These are phyloP conservation scores for Trichoderma sp. DNA, from an alignment of 2,329 filamentous ascomycete species.

Conservation along the genomic window DNA sequence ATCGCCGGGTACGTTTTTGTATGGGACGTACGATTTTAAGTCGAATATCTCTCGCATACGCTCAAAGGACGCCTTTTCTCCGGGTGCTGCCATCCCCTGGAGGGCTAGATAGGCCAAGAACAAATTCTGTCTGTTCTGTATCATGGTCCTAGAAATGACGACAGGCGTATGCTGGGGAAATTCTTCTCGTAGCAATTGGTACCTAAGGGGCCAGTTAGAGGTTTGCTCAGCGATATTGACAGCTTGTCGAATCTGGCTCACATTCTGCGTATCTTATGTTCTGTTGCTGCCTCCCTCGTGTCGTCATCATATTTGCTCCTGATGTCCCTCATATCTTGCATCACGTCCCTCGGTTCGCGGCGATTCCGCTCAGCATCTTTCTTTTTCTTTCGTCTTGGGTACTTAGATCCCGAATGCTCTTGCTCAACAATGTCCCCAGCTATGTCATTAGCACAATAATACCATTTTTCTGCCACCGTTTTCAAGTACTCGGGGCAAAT, in stretches of 20 bases:
- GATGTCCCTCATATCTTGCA: background rate
- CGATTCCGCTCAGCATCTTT: slow-evolving; percentile 44
- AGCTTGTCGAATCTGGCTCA: background rate
- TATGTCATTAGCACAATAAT: slow-evolving; percentile 34
- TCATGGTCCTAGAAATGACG: slow-evolving; percentile 22
- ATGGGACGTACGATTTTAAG: background rate
- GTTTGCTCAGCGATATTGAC: background rate
- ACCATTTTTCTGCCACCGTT: slow-evolving; percentile 29
- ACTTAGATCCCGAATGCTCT: slow-evolving; percentile 40
- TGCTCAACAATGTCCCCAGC: slow-evolving; percentile 44
- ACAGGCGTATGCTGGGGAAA: slow-evolving; percentile 27
- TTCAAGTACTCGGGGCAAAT: slow-evolving; percentile 45
- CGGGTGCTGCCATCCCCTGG: background rate
- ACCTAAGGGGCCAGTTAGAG: background rate
- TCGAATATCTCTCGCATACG: background rate
- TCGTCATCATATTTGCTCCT: background rate
- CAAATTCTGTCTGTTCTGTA: slow-evolving; percentile 21
- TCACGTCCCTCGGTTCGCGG: slow-evolving; percentile 29
- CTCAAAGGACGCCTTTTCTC: background rate
- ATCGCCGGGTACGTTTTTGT: background rate
- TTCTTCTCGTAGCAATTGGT: slow-evolving; percentile 21
- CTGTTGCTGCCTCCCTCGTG: background rate
- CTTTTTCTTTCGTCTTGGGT: slow-evolving; percentile 35
- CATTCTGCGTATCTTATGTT: background rate
- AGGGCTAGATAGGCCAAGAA: slow-evolving; percentile 27